Evolutionary conservation across 2,329 filamentous ascomycete species (phyloP).

Genomic region (Lithohypha guttulata): DNA sequence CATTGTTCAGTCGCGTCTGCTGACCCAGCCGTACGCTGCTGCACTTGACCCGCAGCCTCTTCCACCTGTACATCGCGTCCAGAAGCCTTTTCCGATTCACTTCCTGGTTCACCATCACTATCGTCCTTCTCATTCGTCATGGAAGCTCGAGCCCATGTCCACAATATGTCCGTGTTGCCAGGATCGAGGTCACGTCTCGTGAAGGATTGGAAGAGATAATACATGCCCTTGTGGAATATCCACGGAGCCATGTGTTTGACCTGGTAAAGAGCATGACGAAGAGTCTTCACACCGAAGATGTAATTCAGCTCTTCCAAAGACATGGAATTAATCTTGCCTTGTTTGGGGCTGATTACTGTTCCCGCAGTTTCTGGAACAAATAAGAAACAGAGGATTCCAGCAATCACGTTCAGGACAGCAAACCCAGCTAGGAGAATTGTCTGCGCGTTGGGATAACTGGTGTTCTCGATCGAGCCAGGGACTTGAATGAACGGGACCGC

Average conservation of each 20-base stretch:
- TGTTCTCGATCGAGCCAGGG: constrained; percentile 24
- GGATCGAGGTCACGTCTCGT: neutral
- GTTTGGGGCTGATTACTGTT: neutral
- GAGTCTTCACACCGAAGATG: constrained; percentile 41
- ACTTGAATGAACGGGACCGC: neutral
- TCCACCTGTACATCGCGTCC: neutral
- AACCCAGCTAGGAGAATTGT: constrained; percentile 49
- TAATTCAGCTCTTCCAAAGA: constrained; percentile 42
- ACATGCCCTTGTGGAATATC: neutral
- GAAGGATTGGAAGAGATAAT: neutral
- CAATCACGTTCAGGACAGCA: constrained; percentile 43
- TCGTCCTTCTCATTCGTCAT: neutral
- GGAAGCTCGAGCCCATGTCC: neutral
- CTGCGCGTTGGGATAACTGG: constrained; percentile 18
- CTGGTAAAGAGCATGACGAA: neutral
- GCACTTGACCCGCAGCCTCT: no score
- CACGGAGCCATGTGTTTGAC: neutral
- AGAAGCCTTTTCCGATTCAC: neutral
- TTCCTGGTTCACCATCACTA: neutral
- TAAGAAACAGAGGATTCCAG: constrained; percentile 49
- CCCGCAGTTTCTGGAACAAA: constrained; percentile 41
- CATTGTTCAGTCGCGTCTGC: no score
- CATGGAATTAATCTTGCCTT: constrained; percentile 1
- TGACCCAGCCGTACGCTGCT: no score
- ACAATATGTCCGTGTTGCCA: neutral